These are phyloP conservation scores for Urtica urens DNA, from an alignment of 306 rosid genomes.

Conservation along the genomic window DNA sequence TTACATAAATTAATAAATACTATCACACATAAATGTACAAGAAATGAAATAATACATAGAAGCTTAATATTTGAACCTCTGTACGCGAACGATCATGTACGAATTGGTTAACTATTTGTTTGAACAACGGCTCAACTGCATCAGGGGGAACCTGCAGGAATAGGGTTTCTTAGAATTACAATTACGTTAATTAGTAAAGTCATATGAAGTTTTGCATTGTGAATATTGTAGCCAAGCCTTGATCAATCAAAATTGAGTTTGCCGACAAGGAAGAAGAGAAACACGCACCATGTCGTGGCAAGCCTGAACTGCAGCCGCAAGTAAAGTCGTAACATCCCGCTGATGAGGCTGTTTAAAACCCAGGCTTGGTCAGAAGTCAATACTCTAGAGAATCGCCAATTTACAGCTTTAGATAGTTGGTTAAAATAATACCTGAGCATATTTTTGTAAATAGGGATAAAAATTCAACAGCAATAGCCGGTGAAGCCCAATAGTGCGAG, in stretches of 20 bases:
- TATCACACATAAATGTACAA: conserved; percentile 8
- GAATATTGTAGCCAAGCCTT: background rate
- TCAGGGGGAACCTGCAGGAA: conserved; percentile 78
- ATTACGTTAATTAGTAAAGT: background rate
- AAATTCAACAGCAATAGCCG: conserved; percentile 52
- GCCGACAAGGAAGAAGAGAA: background rate
- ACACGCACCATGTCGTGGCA: conserved; percentile 82
- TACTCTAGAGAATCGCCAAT: conserved; percentile 11
- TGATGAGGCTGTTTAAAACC: conserved; percentile 71
- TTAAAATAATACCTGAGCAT: conserved; percentile 52
- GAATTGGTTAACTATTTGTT: conserved; percentile 76
- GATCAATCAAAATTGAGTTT: conserved; percentile 3
- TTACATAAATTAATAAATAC: conserved; percentile 19
- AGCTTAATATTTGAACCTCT: conserved; percentile 42
- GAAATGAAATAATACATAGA: conserved; percentile 4
- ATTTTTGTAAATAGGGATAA: conserved; percentile 63
- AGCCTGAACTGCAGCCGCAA: conserved; percentile 83
- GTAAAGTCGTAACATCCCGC: conserved; percentile 60
- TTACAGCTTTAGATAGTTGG: conserved; percentile 11
- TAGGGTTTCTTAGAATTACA: background rate
- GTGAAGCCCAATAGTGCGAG: conserved; percentile 81
- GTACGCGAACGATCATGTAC: conserved; percentile 87
- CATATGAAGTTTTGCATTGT: background rate
- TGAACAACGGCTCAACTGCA: conserved; percentile 71
- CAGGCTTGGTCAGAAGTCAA: conserved; percentile 17